phyloP scores from a whole-genome alignment of 2,329 filamentous ascomycete species.

The Ophiostoma sp. region DNA sequence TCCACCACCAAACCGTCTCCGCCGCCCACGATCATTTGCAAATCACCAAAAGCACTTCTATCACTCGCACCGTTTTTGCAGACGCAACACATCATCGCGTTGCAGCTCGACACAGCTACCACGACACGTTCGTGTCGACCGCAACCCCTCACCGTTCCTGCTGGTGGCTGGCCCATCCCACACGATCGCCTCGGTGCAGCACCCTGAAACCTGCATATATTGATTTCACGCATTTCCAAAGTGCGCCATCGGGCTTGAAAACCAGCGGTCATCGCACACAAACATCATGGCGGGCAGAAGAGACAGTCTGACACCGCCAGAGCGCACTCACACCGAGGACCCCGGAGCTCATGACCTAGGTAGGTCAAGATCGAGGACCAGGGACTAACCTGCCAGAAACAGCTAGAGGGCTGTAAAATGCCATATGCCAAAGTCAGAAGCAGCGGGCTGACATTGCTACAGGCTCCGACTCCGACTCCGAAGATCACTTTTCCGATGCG shows the following conservation, averaged over 20 bases:
- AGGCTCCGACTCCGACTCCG: conserved; percentile 51
- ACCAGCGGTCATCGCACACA: background rate
- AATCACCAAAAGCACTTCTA: background rate
- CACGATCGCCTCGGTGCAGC: background rate
- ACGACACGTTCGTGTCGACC: background rate
- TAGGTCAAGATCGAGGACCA: conserved; percentile 30
- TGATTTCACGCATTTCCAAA: background rate
- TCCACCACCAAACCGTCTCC: background rate
- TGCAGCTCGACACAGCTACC: background rate
- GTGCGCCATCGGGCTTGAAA: background rate
- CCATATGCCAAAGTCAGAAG: background rate
- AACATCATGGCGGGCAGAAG: conserved; percentile 33
- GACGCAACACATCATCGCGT: background rate
- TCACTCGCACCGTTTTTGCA: background rate
- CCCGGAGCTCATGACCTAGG: conserved; percentile 57
- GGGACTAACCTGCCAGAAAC: too few species aligned
- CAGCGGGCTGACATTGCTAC: background rate
- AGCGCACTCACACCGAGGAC: conserved; percentile 43
- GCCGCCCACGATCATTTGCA: background rate
- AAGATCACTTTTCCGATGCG: conserved; percentile 65
- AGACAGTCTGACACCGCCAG: conserved; percentile 39
- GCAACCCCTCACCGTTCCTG: conserved; percentile 11
- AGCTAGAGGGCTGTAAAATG: too few species aligned
- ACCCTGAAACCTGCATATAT: background rate
- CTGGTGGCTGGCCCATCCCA: conserved; percentile 20